phyloP scores from a whole-genome alignment of 2,329 filamentous ascomycete genomes.

The Bipolaris victoriae region DNA sequence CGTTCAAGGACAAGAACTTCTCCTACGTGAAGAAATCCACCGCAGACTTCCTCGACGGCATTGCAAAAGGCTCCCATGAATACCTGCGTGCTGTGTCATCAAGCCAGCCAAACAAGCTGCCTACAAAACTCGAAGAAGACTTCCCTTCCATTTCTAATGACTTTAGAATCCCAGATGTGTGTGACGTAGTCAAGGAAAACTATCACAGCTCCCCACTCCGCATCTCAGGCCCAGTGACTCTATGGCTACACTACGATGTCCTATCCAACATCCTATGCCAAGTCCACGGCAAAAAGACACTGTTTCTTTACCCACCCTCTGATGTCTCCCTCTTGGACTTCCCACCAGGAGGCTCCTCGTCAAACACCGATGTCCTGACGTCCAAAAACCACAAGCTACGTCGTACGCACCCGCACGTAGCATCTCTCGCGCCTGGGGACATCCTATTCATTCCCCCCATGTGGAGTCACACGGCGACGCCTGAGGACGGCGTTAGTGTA shows the following conservation, averaged over 20 bases:
- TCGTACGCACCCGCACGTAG: constrained; percentile 68
- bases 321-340: constrained; percentile 75
- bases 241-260: constrained; percentile 93
- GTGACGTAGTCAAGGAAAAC: constrained; percentile 58
- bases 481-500: constrained; percentile 63
- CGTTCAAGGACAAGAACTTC: constrained; percentile 85
- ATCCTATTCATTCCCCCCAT: constrained; percentile 80
- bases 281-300: constrained; percentile 72
- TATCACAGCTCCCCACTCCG: constrained; percentile 79
- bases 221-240: constrained; percentile 78
- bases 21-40: constrained; percentile 73
- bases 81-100: constrained; percentile 82
- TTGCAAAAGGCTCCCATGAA: constrained; percentile 63
- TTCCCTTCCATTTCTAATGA: constrained; percentile 73
- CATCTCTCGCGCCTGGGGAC: constrained; percentile 71
- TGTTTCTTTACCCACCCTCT: constrained; percentile 78
- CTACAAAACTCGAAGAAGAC: constrained; percentile 73
- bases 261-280: constrained; percentile 89
- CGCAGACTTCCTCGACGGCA: constrained; percentile 67
- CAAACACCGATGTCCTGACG: constrained; percentile 73
- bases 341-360: constrained; percentile 79
- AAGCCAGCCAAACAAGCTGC: constrained; percentile 69
- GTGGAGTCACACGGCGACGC: constrained; percentile 79
- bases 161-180: constrained; percentile 66
- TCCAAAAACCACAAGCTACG: constrained; percentile 29